These are phyloP conservation scores for Arthrobotrys musiformis DNA, from an alignment of 2,329 filamentous ascomycete genomes.

Conservation along the genomic window DNA sequence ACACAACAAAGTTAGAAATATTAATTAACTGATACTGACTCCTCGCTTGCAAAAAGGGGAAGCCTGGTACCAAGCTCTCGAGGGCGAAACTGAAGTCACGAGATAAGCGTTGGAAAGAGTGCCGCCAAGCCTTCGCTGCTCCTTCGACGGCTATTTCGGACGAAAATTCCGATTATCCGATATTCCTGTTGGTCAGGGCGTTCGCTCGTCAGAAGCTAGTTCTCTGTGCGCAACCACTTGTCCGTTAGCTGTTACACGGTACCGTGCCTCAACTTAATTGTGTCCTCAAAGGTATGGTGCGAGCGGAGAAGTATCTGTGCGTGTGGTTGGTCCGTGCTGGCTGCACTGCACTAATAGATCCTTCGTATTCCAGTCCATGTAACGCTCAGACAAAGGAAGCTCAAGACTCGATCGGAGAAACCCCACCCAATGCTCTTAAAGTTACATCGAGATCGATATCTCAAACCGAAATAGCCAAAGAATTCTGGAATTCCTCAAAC, in stretches of 20 bases:
- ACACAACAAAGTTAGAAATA: background rate
- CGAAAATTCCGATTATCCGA: slow-evolving; percentile 43
- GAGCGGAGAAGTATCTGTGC: background rate
- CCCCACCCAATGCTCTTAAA: background rate
- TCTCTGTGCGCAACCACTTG: background rate
- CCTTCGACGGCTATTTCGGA: slow-evolving; percentile 33
- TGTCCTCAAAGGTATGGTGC: background rate
- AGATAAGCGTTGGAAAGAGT: background rate
- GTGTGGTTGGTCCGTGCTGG: slow-evolving; percentile 23
- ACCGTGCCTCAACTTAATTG: slow-evolving; percentile 47
- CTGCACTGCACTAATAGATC: background rate
- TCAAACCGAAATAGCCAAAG: background rate
- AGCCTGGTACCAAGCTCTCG: too few species aligned
- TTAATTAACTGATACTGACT: too few species aligned
- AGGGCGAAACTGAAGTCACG: slow-evolving; percentile 1
- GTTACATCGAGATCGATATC: background rate
- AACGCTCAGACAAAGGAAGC: background rate
- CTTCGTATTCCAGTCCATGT: background rate
- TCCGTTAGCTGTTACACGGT: slow-evolving; percentile 8
- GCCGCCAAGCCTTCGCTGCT: slow-evolving; percentile 15
- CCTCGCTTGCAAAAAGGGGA: background rate
- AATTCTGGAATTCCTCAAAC: background rate
- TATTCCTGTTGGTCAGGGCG: background rate
- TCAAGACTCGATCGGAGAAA: background rate
- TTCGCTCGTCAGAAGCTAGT: too few species aligned